Conservation (phyloP, 441 rosid genomes). For the Bruguiera hainesii region DNA sequence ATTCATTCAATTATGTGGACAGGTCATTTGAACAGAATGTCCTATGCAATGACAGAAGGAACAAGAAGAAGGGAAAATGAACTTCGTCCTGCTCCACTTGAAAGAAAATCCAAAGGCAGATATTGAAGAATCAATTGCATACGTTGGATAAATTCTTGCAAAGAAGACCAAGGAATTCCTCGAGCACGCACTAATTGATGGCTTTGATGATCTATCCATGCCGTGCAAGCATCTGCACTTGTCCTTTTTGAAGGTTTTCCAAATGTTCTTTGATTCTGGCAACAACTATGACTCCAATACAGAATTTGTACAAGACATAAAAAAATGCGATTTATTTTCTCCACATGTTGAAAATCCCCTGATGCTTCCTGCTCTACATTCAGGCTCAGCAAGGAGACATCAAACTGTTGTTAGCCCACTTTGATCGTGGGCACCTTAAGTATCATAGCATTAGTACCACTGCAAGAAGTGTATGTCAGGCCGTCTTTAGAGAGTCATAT, state of each 20-base stretch:
- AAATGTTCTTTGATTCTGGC: slow-evolving; percentile 58
- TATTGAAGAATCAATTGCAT: slow-evolving; percentile 43
- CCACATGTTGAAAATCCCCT: slow-evolving; percentile 21
- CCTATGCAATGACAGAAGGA: slow-evolving; percentile 40
- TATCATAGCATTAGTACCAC: background rate
- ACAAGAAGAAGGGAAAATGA: slow-evolving; percentile 48
- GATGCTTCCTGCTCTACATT: background rate
- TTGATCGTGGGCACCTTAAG: background rate
- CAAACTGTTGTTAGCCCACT: too few relatives aligned
- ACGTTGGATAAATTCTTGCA: slow-evolving; percentile 28
- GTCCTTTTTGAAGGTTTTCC: slow-evolving; percentile 41
- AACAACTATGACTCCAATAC: slow-evolving; percentile 49
- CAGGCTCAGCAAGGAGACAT: too few relatives aligned
- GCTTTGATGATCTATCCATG: slow-evolving; percentile 33
- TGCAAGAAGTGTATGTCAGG: background rate
- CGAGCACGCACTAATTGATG: slow-evolving; percentile 38
- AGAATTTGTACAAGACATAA: slow-evolving; percentile 47
- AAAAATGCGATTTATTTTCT: slow-evolving; percentile 51
- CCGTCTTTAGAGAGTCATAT: slow-evolving; percentile 1
- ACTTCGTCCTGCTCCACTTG: slow-evolving; percentile 47
- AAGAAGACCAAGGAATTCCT: slow-evolving; percentile 41
- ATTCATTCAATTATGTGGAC: too few relatives aligned
- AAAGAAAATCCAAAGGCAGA: slow-evolving; percentile 33
- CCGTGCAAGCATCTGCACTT: slow-evolving; percentile 43
- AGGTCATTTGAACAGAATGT: background rate